These are phyloP conservation scores for Parastagonospora nodorum DNA, from an alignment of 2,329 filamentous ascomycete species.

Conservation along the genomic window DNA sequence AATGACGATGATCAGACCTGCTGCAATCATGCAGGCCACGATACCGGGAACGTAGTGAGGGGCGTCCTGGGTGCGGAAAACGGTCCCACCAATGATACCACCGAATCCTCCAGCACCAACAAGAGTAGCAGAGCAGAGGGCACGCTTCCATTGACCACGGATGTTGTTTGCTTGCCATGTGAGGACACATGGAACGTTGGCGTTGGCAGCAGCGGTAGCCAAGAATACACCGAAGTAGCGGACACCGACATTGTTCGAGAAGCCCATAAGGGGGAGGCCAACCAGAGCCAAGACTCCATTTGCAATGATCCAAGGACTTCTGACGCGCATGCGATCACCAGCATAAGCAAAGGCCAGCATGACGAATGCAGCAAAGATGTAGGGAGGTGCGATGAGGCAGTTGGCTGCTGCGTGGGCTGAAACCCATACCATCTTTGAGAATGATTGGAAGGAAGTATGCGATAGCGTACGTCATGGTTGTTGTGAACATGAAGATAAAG, in stretches of 20 bases:
- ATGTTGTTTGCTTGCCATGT: constrained; percentile 88
- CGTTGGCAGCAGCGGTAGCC: constrained; percentile 73
- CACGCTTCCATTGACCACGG: constrained; percentile 85
- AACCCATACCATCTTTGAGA: constrained; percentile 36
- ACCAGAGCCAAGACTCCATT: constrained; percentile 70
- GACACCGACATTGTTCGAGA: constrained; percentile 59
- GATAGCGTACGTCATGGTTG: constrained; percentile 36
- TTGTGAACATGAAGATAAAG: constrained; percentile 27
- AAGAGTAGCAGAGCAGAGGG: constrained; percentile 75
- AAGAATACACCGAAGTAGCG: constrained; percentile 71
- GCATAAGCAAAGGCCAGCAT: constrained; percentile 62
- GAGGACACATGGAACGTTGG: constrained; percentile 75
- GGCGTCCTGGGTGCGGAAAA: constrained; percentile 62
- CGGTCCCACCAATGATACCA: constrained; percentile 75
- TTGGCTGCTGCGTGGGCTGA: constrained; percentile 31
- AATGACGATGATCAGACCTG: constrained; percentile 42
- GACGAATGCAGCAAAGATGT: constrained; percentile 33
- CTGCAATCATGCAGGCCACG: constrained; percentile 45
- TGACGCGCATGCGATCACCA: constrained; percentile 69
- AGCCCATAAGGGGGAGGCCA: constrained; percentile 75
- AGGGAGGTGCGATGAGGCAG: constrained; percentile 33
- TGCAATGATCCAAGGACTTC: constrained; percentile 68
- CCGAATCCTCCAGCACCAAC: constrained; percentile 78
- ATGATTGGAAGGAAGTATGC: constrained; percentile 39
- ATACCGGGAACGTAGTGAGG: constrained; percentile 43